phyloP scores from a whole-genome alignment of 2,329 filamentous ascomycete species.

The Fusarium papillatum region DNA sequence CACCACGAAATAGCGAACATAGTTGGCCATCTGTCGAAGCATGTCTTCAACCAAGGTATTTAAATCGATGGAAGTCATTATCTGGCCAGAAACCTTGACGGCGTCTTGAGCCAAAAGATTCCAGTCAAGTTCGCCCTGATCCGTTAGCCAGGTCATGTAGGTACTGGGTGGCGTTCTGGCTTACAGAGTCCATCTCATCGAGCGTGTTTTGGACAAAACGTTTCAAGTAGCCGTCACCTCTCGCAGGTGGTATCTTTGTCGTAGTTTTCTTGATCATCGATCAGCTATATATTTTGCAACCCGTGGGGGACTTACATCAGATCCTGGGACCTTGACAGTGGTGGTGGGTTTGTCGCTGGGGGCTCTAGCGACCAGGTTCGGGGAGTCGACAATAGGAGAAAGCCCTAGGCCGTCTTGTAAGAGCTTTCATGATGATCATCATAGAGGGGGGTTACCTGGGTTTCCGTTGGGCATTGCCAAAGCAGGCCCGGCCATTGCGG shows the following conservation, averaged over 20 bases:
- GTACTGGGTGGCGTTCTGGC: not conserved
- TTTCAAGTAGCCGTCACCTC: not conserved
- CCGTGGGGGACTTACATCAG: not conserved
- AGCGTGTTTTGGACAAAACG: slow-evolving; percentile 5
- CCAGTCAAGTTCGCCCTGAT: slow-evolving; percentile 7
- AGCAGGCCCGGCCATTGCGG: not conserved
- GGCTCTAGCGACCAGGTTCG: not conserved
- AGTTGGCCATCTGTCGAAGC: not conserved
- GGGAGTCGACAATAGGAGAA: not conserved
- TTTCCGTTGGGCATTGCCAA: slow-evolving; percentile 1
- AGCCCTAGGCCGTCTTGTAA: slow-evolving; percentile 1
- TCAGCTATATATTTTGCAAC: not conserved
- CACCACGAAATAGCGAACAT: not conserved
- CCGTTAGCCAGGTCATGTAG: not conserved
- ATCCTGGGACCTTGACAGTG: not conserved
- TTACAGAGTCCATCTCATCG: slow-evolving; percentile 3
- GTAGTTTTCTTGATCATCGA: not conserved
- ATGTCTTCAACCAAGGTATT: not conserved
- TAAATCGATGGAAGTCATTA: not conserved
- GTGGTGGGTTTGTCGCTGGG: not conserved
- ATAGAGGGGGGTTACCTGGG: not conserved
- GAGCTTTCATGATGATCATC: not conserved
- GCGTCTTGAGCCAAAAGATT: slow-evolving; percentile 2
- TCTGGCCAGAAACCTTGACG: not conserved
- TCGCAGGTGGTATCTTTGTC: not conserved